Base-by-base conservation (phyloP, 305 asterid genomes). In the Coffea humblotiana region DNA sequence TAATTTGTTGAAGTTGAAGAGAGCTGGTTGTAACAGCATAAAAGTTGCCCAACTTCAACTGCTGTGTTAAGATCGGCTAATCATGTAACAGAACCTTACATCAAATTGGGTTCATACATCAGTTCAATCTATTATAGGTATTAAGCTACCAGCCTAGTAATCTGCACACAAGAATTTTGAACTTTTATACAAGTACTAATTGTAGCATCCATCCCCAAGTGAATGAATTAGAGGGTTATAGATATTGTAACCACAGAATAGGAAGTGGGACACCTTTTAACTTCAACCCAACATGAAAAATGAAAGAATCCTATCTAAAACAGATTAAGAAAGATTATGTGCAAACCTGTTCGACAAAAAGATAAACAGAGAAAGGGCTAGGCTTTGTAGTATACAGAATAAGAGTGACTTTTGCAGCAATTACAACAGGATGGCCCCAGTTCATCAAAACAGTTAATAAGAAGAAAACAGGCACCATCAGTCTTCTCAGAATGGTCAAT, bases 401-500 rank as follows among this genome's bases (percentile, higher is more conserved):
- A 79, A 88, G 85, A 37, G 79, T 48, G 51, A 85, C 83, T 78
- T 86, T 88, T 71, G 84, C 83, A 48, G 85, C 86, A 68, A 85
- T 81, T 19, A 78, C 81, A n/a, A 87, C 29, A 13, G 91, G 93
- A 82, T 88, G 89, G 77, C 89, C 88, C 93, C 91, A 88, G 80
- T 88, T 87, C 82, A 72, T 23, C 82, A 88, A 75, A 80, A 88
- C 79, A 79, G 82, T 85, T 43, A 80, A 29, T 66, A 85, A 15
- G 72, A 86, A 84, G 82, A 85, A 82, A 72, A 85, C 21, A 3
- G 91, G 93, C 74, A 85, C 80, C 61, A 86, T 49, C 82, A 88
- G 58, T 83, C 85, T 90, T 77, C 78, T 83, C 70, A 85, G 63
- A 73, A 85, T 48, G 25, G 71, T 72, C 79, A 76, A 61, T 40